Percentiles rank a stretch among this genome's conserved stretches.
phyloP scores from a whole-genome alignment of 23 red algal species.

The Porphyridium purpureum region DNA sequence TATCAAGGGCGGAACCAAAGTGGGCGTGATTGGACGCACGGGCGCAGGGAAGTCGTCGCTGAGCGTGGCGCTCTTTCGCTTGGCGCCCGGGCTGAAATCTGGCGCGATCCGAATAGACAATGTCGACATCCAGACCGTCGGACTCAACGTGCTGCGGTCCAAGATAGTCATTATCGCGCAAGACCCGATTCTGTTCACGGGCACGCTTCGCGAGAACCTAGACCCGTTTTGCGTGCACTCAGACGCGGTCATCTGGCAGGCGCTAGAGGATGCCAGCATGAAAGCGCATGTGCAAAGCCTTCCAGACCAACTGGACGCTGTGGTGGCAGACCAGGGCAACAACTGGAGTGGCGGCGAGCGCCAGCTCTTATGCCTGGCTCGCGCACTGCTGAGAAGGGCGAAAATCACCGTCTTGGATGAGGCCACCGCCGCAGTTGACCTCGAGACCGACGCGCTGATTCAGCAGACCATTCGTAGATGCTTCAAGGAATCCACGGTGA shows the following conservation, averaged over 20 bases:
- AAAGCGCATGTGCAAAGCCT: background rate
- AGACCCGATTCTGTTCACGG: conserved; percentile 54
- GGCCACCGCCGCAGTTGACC: conserved; percentile 50
- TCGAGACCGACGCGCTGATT: conserved; percentile 39
- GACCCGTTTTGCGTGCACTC: conserved; percentile 27
- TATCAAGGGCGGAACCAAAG: conserved; percentile 15
- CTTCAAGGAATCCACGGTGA: conserved; percentile 63
- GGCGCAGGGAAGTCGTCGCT: conserved; percentile 76
- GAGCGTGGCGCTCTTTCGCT: conserved; percentile 42
- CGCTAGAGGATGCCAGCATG: conserved; percentile 15
- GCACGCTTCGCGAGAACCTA: conserved; percentile 65
- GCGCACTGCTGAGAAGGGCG: conserved; percentile 36
- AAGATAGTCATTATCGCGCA: conserved; percentile 64
- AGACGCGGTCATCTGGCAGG: conserved; percentile 39
- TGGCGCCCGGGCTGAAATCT: conserved; percentile 14
- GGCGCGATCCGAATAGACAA: conserved; percentile 68
- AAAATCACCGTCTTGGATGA: conserved; percentile 80
- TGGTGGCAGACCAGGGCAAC: conserved; percentile 40
- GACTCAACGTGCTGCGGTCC: conserved; percentile 41
- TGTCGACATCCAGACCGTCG: conserved; percentile 44
- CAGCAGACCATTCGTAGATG: conserved; percentile 38
- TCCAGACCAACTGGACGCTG: conserved; percentile 21
- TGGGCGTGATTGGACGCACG: conserved; percentile 77
- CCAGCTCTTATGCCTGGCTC: conserved; percentile 71
- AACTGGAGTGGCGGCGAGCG: conserved; percentile 63